Conservation (phyloP, 2,329 filamentous ascomycete genomes). For the Epichloe elymi region DNA sequence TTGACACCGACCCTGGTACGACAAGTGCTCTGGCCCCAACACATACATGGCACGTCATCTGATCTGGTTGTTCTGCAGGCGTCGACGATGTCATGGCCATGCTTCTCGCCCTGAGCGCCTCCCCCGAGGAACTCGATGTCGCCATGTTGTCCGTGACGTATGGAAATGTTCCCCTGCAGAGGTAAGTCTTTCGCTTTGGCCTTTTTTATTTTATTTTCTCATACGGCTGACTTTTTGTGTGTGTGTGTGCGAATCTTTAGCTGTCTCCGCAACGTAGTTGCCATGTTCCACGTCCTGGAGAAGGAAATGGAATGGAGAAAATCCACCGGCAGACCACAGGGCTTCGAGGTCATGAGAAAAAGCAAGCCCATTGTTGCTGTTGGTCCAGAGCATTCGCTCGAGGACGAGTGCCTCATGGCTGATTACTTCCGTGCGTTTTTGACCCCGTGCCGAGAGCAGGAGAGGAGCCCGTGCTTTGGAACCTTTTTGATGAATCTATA, state of each 20-base stretch:
- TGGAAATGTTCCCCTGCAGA: slow-evolving; percentile 81
- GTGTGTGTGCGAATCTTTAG: slow-evolving; percentile 25
- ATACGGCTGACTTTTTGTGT: background rate
- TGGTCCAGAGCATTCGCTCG: slow-evolving; percentile 73
- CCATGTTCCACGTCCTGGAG: slow-evolving; percentile 83
- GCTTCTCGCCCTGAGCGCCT: slow-evolving; percentile 71
- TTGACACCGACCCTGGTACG: slow-evolving; percentile 83
- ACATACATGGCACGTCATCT: background rate
- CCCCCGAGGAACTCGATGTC: slow-evolving; percentile 76
- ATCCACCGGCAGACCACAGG: slow-evolving; percentile 49
- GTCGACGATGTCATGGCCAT: slow-evolving; percentile 87
- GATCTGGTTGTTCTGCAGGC: slow-evolving; percentile 28
- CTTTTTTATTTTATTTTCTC: background rate
- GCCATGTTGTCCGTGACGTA: slow-evolving; percentile 80
- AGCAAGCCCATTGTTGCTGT: slow-evolving; percentile 76
- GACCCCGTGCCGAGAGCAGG: background rate
- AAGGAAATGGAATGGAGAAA: slow-evolving; percentile 78
- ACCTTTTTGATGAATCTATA: too few species aligned
- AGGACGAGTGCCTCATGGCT: slow-evolving; percentile 66
- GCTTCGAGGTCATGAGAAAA: slow-evolving; percentile 59
- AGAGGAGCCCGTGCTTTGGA: background rate
- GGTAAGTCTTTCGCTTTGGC: slow-evolving; percentile 31
- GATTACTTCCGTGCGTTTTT: slow-evolving; percentile 69
- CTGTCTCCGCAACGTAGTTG: slow-evolving; percentile 78
- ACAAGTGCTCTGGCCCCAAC: slow-evolving; percentile 6